Conservation (phyloP, 108 stramenopile genomes). For the Mediolabrus comicus region DNA sequence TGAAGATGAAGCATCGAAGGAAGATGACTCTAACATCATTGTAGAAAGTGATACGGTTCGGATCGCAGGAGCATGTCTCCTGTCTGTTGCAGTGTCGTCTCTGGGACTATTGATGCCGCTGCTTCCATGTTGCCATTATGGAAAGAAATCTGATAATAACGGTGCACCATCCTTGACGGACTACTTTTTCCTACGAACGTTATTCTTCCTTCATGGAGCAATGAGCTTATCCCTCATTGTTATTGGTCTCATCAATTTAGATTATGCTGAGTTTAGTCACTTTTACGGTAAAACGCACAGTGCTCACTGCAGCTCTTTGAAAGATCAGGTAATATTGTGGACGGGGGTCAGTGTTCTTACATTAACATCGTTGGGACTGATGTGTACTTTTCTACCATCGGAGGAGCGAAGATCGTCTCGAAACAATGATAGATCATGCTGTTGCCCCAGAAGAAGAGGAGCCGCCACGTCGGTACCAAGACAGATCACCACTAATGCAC, state of each 20-base stretch:
- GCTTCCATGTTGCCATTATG: constrained; percentile 30
- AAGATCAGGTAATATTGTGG: constrained; percentile 49
- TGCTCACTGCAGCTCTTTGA: constrained; percentile 27
- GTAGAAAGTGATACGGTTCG: constrained; percentile 36
- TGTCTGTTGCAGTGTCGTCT: constrained; percentile 38
- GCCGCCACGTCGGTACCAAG: background rate
- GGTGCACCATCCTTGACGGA: constrained; percentile 6
- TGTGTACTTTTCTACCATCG: constrained; percentile 64
- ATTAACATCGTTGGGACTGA: constrained; percentile 52
- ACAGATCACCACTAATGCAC: background rate
- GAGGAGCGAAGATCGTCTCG: background rate
- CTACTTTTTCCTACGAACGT: constrained; percentile 23
- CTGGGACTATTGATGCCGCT: constrained; percentile 23
- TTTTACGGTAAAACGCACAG: constrained; percentile 13
- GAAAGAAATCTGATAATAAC: background rate
- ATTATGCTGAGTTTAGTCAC: constrained; percentile 13
- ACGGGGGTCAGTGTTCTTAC: constrained; percentile 48
- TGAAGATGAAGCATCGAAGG: constrained; percentile 20
- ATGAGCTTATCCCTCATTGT: constrained; percentile 35
- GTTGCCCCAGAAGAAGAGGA: constrained; percentile 4
- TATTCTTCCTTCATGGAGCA: constrained; percentile 38
- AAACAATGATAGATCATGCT: background rate
- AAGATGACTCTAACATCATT: constrained; percentile 1
- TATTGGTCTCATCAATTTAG: constrained; percentile 32
- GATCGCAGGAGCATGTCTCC: constrained; percentile 33